phyloP scores from a whole-genome alignment of 2,329 filamentous ascomycete genomes.

The Epichloe glyceriae region DNA sequence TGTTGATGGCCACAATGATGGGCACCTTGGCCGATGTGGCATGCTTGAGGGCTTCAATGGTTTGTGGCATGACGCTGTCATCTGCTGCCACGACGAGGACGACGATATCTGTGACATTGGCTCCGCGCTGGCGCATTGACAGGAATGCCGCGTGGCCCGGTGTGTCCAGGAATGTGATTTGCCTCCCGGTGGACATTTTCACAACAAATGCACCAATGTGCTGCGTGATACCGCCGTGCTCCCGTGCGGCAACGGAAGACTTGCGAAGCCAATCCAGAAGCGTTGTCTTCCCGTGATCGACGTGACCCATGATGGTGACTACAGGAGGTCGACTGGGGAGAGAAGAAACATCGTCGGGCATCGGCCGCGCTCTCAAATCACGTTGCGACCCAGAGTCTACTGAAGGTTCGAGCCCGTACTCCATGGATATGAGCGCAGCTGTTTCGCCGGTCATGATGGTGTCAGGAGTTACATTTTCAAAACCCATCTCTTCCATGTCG shows the following conservation, averaged over 20 bases:
- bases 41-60: slow-evolving; percentile 90
- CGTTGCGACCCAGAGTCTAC: slow-evolving; percentile 51
- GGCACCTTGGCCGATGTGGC: slow-evolving; percentile 77
- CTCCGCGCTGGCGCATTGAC: slow-evolving; percentile 89
- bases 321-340: slow-evolving; percentile 75
- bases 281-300: slow-evolving; percentile 97
- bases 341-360: slow-evolving; percentile 50
- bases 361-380: slow-evolving; percentile 60
- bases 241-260: slow-evolving; percentile 77
- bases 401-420: slow-evolving; percentile 83
- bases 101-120: slow-evolving; percentile 93
- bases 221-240: slow-evolving; percentile 95
- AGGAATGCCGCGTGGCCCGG: slow-evolving; percentile 93
- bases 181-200: slow-evolving; percentile 69
- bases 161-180: slow-evolving; percentile 93
- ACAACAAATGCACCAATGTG: slow-evolving; percentile 98
- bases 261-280: slow-evolving; percentile 88
- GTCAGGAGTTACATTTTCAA: slow-evolving; percentile 69
- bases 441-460: slow-evolving; percentile 86
- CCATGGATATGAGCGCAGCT: slow-evolving; percentile 76
- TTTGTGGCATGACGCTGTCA: slow-evolving; percentile 95
- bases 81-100: slow-evolving; percentile 92
- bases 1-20: slow-evolving; percentile 96
- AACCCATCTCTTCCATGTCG: slow-evolving; percentile 75
- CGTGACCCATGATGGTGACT: slow-evolving; percentile 98